These are phyloP conservation scores for Bretziella fagacearum DNA, from an alignment of 2,329 filamentous ascomycete genomes.

Conservation along the genomic window DNA sequence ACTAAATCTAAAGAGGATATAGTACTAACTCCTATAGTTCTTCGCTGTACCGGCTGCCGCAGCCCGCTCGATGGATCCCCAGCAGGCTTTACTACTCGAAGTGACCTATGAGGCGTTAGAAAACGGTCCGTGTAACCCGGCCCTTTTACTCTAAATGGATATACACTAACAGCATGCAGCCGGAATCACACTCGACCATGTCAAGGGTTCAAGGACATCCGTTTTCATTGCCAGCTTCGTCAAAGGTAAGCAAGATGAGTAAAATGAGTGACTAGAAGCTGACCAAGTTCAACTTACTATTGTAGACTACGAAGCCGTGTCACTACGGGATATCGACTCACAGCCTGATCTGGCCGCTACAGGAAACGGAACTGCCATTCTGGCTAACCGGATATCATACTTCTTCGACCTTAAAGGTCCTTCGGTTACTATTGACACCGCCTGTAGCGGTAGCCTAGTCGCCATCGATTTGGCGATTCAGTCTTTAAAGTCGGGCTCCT, in stretches of 20 bases:
- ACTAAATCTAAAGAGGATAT: not conserved
- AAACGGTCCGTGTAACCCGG: slow-evolving; percentile 23
- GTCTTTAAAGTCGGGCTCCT: slow-evolving; percentile 23
- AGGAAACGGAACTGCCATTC: slow-evolving; percentile 34
- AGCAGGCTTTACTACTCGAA: slow-evolving; percentile 35
- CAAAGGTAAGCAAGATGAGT: slow-evolving; percentile 23
- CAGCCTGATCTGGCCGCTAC: slow-evolving; percentile 36
- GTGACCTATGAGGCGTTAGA: slow-evolving; percentile 34
- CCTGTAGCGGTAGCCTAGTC: slow-evolving; percentile 39
- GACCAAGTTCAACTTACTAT: not conserved
- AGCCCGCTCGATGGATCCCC: slow-evolving; percentile 35
- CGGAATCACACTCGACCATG: slow-evolving; percentile 27
- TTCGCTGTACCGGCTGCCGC: slow-evolving; percentile 34
- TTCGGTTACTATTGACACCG: slow-evolving; percentile 41
- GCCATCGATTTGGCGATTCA: slow-evolving; percentile 37
- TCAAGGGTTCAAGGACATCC: slow-evolving; percentile 28
- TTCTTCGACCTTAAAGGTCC: slow-evolving; percentile 38
- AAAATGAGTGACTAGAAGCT: not conserved
- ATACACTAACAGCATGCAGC: slow-evolving; percentile 20
- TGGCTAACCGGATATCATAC: slow-evolving; percentile 39
- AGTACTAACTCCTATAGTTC: slow-evolving; percentile 24
- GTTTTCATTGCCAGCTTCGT: slow-evolving; percentile 36
- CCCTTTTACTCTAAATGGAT: not conserved
- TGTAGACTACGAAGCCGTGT: slow-evolving; percentile 33
- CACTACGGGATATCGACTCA: slow-evolving; percentile 32